A percentile compares a stretch with the other conserved stretches of the same genome.
Evolutionary conservation across 108 stramenopile species (phyloP).

Genomic region (Cyclostephanos invisitatus): DNA sequence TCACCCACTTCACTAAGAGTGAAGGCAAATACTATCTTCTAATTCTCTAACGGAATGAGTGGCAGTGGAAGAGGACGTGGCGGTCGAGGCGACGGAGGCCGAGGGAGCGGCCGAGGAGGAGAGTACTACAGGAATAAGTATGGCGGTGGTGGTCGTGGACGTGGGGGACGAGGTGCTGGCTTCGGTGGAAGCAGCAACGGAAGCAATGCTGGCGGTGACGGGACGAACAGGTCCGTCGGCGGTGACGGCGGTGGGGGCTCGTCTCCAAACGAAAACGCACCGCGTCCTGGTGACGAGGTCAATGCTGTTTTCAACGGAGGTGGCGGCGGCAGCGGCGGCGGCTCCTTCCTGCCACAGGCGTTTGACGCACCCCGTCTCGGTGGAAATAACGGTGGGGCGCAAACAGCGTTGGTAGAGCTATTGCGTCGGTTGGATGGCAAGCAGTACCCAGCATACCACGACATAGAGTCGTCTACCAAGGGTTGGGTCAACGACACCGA

Average conservation of each 20-base stretch:
- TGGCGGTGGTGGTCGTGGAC: constrained; percentile 65
- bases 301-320: background rate
- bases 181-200: constrained; percentile 12
- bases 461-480: constrained; percentile 71
- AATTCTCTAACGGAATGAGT: background rate
- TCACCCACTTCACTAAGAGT: no score
- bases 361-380: constrained; percentile 30
- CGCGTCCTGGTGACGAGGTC: constrained; percentile 3
- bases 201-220: background rate
- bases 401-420: constrained; percentile 60
- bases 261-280: constrained; percentile 7
- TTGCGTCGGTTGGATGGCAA: constrained; percentile 80
- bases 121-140: constrained; percentile 76
- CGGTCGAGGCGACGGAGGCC: constrained; percentile 22
- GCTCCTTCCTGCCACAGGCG: constrained; percentile 1
- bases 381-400: constrained; percentile 58
- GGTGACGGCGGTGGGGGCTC: constrained; percentile 18
- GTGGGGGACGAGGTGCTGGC: constrained; percentile 49
- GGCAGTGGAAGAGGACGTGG: constrained; percentile 15
- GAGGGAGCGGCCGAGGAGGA: constrained; percentile 46
- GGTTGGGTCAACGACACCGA: constrained; percentile 58
- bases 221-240: background rate
- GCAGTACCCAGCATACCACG: constrained; percentile 89
- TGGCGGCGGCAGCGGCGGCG: constrained; percentile 6
- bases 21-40: no score